Evolutionary conservation across 352 stramenopile species (phyloP), one percentile per base, ranked within the genome.

Genomic region (Pythium coloratum): DNA sequence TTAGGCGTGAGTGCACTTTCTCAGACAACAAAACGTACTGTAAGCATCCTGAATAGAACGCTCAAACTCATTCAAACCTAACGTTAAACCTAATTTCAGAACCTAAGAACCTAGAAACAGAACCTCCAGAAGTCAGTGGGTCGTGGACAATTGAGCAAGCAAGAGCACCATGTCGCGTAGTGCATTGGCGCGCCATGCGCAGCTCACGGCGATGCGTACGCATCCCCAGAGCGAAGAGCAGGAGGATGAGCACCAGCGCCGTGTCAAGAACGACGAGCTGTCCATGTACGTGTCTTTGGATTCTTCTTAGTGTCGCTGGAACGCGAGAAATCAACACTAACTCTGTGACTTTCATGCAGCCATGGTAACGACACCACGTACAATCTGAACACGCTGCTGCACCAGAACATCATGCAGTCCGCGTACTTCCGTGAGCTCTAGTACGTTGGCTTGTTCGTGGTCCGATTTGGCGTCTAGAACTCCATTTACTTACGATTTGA

Each of bases 301-400:
- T n/a, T 60, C 4, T 46, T 12, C 18, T 32, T 8, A 2, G 14
- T 6, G 18, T 32, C n/a, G 2, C 46, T 32, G 4, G 18, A 53
- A 32, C n/a, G 20, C 46, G 46, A 53, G 46, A 2, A 32, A 13
- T 53, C 20, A 9, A 53, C 7, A 18, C 46, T 53, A 30, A 53
- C 46, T 16, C 6, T 2, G 3, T 32, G 10, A 12, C 20, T 61
- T 30, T 20, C 46, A 16, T 46, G 18, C 55, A 94, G 86, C 55
- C 82, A 93, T 59, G 92, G 92, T 50, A 97, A 95, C 70, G 72
- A 90, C 56, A 86, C 80, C 54, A 98, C 90, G 64, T 99, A 98
- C 79, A 98, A 99, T 66, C 77, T 99, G 14, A 98, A 99, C 81
- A 96, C 89, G 42, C 83, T 99, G 69, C 80, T 99, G 44, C 84